Conservation (phyloP, 1,284 basidiomycete genomes). For the Afroboletus lepidellus region DNA sequence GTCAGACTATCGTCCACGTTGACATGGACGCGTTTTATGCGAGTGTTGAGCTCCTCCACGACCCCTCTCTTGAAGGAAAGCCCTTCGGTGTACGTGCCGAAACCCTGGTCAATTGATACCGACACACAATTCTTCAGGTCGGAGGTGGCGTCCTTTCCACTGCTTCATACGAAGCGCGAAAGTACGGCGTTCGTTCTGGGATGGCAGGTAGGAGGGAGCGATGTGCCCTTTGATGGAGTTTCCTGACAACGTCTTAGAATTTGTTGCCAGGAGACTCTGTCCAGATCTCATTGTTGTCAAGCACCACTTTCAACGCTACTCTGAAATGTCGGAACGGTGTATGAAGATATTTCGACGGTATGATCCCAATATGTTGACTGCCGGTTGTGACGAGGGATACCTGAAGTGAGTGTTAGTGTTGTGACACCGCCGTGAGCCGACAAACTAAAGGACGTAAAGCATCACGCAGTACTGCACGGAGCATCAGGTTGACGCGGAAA, state of each 20-base stretch:
- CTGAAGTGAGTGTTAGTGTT: conserved; percentile 61
- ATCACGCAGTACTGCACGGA: conserved; percentile 76
- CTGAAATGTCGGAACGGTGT: conserved; percentile 66
- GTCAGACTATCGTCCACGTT: conserved; percentile 82
- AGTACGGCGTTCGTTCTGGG: conserved; percentile 84
- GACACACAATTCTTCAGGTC: conserved; percentile 46
- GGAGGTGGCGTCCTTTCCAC: conserved; percentile 79
- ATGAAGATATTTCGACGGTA: conserved; percentile 74
- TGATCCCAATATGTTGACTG: conserved; percentile 77
- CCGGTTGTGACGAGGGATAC: conserved; percentile 88
- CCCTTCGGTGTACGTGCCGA: conserved; percentile 81
- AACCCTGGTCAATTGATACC: neutral
- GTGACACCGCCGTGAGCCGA: neutral
- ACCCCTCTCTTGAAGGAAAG: conserved; percentile 80
- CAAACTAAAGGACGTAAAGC: conserved; percentile 37
- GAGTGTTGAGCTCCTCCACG: conserved; percentile 75
- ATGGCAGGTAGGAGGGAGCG: conserved; percentile 71
- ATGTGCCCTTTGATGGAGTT: neutral
- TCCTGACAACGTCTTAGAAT: conserved; percentile 44
- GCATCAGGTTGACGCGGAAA: conserved; percentile 63
- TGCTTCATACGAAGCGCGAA: conserved; percentile 89
- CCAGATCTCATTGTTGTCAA: conserved; percentile 83
- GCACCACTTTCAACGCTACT: conserved; percentile 65
- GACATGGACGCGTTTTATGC: conserved; percentile 83
- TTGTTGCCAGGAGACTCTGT: conserved; percentile 92